Base-by-base conservation (phyloP, 495 filamentous ascomycete species). In the Aspergillus indologenus region DNA sequence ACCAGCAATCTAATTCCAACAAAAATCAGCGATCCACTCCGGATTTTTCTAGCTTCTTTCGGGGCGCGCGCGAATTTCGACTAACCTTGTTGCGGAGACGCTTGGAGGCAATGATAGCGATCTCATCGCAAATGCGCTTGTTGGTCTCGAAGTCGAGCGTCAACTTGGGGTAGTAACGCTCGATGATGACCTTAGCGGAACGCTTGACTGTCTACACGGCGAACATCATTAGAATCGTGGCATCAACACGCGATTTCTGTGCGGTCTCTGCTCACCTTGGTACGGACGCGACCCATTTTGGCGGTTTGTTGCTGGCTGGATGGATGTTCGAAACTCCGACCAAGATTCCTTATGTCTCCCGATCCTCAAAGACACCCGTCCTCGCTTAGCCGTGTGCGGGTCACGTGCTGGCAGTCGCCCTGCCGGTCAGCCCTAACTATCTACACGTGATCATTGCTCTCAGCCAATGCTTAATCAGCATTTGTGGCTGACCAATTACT, bases 71-170 rank as follows among this genome's bases (percentile, higher is more conserved):
- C n/a, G 12, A 31, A 40, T 14, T 4, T 29, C 12, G n/a, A 59
- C 70, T 61, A 64, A 95, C 90, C 90, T 97, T 98, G 87, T 98
- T 98, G 81, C 93, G 87, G 66, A 97, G 85, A 76, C 94, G 86
- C 89, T 97, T 97, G 61, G 88, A 91, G 64, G 95, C 91, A 77
- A 98, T 99, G 79, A 98, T 96, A 74, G 95, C 95, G 68, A 99
- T 96, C 83, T 99, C 95, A 91, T 98, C 95, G 82, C 95, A 98
- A 69, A 97, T 92, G 65, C 93, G 83, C 88, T 98, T 98, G 88
- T 98, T 98, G 86, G 91, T 95, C 85, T 99, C 95, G 85, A 99
- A 99, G 82, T 98, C 95, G 77, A 98, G 91, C 57, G 92, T 96
- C 75, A 99, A 83, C 79, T 91, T 91, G 71, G 94, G 95, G 85